Conservation (phyloP, 306 rosid genomes). For the Canavalia ensiformis region DNA sequence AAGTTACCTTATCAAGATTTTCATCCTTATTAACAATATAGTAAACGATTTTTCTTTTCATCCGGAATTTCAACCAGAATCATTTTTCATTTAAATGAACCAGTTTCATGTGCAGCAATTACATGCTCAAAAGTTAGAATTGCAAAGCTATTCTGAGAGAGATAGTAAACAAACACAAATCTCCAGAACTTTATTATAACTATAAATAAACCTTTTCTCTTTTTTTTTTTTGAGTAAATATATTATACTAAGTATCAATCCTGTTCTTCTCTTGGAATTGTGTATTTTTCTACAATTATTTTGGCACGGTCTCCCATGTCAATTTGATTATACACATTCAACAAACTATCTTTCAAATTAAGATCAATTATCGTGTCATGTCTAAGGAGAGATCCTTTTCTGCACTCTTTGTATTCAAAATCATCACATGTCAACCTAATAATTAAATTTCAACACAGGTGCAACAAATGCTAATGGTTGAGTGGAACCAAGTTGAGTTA, state of each 20-base stretch:
- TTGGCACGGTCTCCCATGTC: conserved; percentile 90
- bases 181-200: too few relatives aligned
- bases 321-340: conserved; percentile 76
- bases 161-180: neutral
- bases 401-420: conserved; percentile 50
- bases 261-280: conserved; percentile 77
- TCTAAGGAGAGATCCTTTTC: conserved; percentile 91
- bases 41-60: conserved; percentile 65
- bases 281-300: conserved; percentile 72
- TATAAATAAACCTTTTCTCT: too few relatives aligned
- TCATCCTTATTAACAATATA: conserved; percentile 70
- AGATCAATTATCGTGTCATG: conserved; percentile 85
- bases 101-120: conserved; percentile 75
- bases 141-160: conserved; percentile 68
- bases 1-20: conserved; percentile 75
- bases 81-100: conserved; percentile 80
- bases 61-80: conserved; percentile 86
- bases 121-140: conserved; percentile 80
- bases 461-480: conserved; percentile 76
- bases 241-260: neutral
- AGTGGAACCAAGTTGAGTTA: conserved; percentile 55
- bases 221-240: too few relatives aligned
- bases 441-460: conserved; percentile 42
- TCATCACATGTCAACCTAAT: conserved; percentile 37
- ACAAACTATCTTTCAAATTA: conserved; percentile 81